These are phyloP conservation scores for Beauveria bassiana DNA, from an alignment of 2,329 filamentous ascomycete species.

Conservation along the genomic window DNA sequence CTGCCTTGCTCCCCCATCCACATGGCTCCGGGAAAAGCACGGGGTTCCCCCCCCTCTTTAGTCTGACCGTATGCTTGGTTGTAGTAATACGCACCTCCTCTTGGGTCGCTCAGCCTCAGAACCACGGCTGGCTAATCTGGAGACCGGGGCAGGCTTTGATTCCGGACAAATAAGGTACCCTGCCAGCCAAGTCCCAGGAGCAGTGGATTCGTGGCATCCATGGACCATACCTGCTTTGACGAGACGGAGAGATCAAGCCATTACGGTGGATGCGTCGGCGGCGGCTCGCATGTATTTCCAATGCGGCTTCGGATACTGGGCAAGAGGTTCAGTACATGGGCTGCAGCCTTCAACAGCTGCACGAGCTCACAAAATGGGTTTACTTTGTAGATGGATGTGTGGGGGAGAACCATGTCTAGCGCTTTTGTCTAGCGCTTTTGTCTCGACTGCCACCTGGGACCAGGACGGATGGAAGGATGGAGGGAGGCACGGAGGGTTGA, in stretches of 20 bases:
- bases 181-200: background rate
- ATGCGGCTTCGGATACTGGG: constrained; percentile 9
- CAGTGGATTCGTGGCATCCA: constrained; percentile 5
- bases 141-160: background rate
- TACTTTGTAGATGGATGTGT: constrained; percentile 6
- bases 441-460: background rate
- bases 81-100: background rate
- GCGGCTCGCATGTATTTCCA: constrained; percentile 6
- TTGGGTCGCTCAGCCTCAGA: too few relatives aligned
- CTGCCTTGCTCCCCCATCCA: background rate
- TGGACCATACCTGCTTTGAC: background rate
- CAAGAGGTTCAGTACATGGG: background rate
- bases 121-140: background rate
- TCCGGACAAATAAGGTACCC: background rate
- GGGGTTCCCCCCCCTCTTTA: background rate
- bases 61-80: background rate
- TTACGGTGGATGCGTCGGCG: constrained; percentile 8
- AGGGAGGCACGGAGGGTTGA: background rate
- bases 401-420: constrained; percentile 3
- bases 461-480: background rate
- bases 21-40: background rate
- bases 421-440: constrained; percentile 1
- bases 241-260: constrained; percentile 3
- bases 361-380: background rate
- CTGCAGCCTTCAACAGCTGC: background rate